These are phyloP conservation scores for Fusarium nygamai DNA, from an alignment of 2,329 filamentous ascomycete species.

Conservation along the genomic window DNA sequence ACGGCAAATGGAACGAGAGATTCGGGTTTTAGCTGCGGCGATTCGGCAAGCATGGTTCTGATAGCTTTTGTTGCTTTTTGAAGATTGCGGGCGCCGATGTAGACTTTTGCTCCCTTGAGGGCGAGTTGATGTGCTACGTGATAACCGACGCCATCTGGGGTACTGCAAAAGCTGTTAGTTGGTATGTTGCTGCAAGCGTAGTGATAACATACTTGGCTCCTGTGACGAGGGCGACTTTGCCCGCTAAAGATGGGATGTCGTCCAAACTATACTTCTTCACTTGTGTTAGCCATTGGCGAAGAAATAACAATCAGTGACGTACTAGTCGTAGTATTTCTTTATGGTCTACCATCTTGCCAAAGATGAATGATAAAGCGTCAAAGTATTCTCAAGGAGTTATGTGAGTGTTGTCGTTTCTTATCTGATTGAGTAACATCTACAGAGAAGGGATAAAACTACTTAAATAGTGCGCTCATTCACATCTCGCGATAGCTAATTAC, in stretches of 20 bases:
- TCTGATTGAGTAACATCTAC: fast-evolving
- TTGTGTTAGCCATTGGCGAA: not conserved
- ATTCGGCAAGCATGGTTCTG: not conserved
- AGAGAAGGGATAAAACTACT: fast-evolving
- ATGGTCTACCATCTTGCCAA: not conserved
- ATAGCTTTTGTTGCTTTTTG: not conserved
- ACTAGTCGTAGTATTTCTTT: not conserved
- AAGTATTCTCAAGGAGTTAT: not conserved
- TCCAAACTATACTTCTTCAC: not conserved
- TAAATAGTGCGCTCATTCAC: fast-evolving
- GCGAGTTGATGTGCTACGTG: not conserved
- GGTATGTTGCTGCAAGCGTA: fast-evolving
- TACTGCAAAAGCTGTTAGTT: not conserved
- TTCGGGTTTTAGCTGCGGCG: not conserved
- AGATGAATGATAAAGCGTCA: fast-evolving
- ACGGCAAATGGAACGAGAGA: not conserved
- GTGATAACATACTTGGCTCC: not conserved
- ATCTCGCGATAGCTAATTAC: not conserved
- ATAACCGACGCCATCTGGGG: not conserved
- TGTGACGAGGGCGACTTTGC: not conserved
- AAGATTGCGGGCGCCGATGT: not conserved
- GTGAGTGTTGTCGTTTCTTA: not conserved
- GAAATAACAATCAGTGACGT: fast-evolving
- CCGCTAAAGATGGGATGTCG: not conserved
- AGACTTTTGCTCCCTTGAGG: not conserved